A percentile compares a stretch with the other conserved stretches of the same genome.
phyloP scores from a whole-genome alignment of 164 flowering plant species.

The Berberis vulgaris region DNA sequence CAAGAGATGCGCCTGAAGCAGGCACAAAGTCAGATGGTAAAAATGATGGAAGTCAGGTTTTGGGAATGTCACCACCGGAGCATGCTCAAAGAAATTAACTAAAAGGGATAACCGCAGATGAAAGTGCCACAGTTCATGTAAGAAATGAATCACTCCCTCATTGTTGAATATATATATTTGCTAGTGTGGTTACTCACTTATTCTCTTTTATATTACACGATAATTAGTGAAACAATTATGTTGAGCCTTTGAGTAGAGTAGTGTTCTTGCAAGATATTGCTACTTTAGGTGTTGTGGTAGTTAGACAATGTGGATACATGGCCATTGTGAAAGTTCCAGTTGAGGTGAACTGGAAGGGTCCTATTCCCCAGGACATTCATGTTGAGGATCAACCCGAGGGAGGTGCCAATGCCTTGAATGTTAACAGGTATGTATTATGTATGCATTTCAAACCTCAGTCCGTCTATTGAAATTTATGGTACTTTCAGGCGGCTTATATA shows the following conservation, averaged over 20 bases:
- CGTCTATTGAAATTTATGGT: too few species aligned
- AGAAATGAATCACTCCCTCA: conserved; percentile 15
- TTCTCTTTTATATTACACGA: not conserved
- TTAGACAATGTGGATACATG: conserved; percentile 77
- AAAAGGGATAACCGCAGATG: conserved; percentile 95
- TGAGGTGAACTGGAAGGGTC: conserved; percentile 47
- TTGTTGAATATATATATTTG: not conserved
- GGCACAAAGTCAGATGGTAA: conserved; percentile 62
- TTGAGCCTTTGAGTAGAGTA: conserved; percentile 12
- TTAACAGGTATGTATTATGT: conserved; percentile 51
- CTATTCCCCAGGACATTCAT: conserved; percentile 49
- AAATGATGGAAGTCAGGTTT: conserved; percentile 64
- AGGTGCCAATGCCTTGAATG: conserved; percentile 89
- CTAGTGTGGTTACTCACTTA: not conserved
- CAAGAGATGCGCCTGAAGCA: conserved; percentile 64
- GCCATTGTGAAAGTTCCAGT: conserved; percentile 65
- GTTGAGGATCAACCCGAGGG: conserved; percentile 83
- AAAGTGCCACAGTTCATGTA: conserved; percentile 90
- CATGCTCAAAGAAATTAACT: conserved; percentile 70
- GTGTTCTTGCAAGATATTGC: conserved; percentile 65
- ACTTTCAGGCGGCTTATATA: too few species aligned
- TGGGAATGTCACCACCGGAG: conserved; percentile 47
- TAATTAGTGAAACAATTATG: conserved; percentile 1
- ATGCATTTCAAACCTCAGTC: not conserved
- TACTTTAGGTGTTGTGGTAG: conserved; percentile 74